Conservation (phyloP, 371 early-diverging fungal genomes). For the Apophysomyces sp. region DNA sequence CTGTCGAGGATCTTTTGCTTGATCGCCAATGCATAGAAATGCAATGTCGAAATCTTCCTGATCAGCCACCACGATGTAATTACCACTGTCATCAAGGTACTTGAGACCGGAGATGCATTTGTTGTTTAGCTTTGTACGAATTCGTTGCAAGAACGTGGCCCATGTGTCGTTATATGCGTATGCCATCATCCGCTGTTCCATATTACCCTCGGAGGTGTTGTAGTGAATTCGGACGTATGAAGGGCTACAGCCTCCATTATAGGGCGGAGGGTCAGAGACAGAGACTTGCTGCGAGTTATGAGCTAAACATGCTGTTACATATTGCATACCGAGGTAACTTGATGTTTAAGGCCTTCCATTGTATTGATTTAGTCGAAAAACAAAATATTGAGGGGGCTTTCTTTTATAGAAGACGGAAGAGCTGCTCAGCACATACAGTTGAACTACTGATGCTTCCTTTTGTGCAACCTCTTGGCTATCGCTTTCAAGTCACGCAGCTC, state of each 20-base stretch:
- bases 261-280: background rate
- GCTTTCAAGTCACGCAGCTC: too few relatives aligned
- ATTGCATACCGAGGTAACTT: background rate
- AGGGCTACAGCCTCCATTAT: background rate
- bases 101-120: background rate
- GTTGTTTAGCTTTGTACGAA: background rate
- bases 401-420: background rate
- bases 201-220: background rate
- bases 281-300: background rate
- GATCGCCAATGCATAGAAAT: background rate
- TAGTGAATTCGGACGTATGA: background rate
- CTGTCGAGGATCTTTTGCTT: background rate
- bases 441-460: too few relatives aligned
- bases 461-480: too few relatives aligned
- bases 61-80: background rate
- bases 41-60: constrained; percentile 6
- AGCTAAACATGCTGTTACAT: background rate
- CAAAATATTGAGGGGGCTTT: background rate
- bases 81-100: constrained; percentile 5
- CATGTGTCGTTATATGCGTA: background rate
- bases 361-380: background rate
- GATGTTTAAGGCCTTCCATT: background rate
- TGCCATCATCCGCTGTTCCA: constrained; percentile 1
- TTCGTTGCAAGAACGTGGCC: background rate
- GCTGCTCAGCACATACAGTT: too few relatives aligned